These are phyloP conservation scores for Colletotrichum karsti DNA, from an alignment of 2,329 filamentous ascomycete genomes.

Conservation along the genomic window DNA sequence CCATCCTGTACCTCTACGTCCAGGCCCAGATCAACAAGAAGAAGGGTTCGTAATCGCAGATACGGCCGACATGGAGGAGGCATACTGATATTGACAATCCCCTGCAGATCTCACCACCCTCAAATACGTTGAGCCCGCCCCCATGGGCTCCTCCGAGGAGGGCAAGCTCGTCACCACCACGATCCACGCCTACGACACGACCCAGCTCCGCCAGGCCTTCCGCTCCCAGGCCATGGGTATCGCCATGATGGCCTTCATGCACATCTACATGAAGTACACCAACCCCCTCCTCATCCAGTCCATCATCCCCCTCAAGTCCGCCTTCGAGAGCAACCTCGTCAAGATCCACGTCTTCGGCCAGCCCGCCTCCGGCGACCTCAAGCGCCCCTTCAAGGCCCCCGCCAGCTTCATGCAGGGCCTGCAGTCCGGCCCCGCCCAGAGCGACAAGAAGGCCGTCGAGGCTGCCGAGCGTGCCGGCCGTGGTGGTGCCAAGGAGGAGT, in stretches of 20 bases:
- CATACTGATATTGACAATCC: not conserved
- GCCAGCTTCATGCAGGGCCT: conserved; percentile 85
- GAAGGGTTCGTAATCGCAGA: conserved; percentile 77
- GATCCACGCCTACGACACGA: conserved; percentile 91
- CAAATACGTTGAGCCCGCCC: conserved; percentile 97
- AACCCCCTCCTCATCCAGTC: conserved; percentile 99
- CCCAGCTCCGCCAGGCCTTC: conserved; percentile 85
- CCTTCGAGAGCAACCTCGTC: conserved; percentile 92
- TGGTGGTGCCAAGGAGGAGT: conserved; percentile 78
- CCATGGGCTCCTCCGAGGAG: conserved; percentile 93
- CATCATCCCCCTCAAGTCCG: conserved; percentile 96
- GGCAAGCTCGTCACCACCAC: conserved; percentile 97
- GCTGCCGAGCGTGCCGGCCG: conserved; percentile 79
- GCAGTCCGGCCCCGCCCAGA: conserved; percentile 79
- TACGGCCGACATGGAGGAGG: no score
- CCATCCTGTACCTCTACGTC: conserved; percentile 84
- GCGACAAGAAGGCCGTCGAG: conserved; percentile 90
- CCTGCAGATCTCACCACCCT: conserved; percentile 88
- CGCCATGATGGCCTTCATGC: conserved; percentile 98
- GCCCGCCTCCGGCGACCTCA: conserved; percentile 87
- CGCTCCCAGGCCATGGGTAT: conserved; percentile 95
- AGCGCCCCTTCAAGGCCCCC: conserved; percentile 91
- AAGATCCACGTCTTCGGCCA: conserved; percentile 94
- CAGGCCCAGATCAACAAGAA: conserved; percentile 91
- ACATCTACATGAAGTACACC: conserved; percentile 99